These are phyloP conservation scores for Candida vartiovaarae DNA, from an alignment of 805 yeast genomes.

Conservation along the genomic window DNA sequence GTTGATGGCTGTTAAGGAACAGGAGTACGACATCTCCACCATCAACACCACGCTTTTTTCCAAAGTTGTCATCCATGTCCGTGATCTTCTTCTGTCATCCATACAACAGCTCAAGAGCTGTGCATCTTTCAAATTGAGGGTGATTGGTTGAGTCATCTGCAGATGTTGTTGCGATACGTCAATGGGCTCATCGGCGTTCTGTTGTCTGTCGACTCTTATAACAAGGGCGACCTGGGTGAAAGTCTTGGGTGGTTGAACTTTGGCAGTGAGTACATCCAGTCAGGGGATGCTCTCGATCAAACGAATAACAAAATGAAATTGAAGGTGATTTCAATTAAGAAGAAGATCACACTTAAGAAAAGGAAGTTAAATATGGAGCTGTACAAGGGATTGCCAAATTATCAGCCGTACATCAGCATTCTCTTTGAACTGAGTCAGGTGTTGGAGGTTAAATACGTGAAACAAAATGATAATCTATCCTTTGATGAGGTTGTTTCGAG, in stretches of 20 bases:
- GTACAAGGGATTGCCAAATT: constrained; percentile 2
- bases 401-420: constrained; percentile 29
- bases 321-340: constrained; percentile 7
- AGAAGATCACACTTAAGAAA: constrained; percentile 5
- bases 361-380: constrained; percentile 6
- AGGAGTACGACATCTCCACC: not conserved
- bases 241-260: constrained; percentile 30
- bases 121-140: not conserved
- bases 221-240: constrained; percentile 37
- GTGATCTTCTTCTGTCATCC: constrained; percentile 24
- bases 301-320: constrained; percentile 10
- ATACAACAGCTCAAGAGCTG: not conserved
- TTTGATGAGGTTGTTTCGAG: constrained; percentile 12
- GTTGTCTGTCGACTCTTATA: constrained; percentile 38
- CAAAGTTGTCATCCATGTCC: constrained; percentile 35
- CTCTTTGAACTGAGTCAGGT: constrained; percentile 35
- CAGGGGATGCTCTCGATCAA: constrained; percentile 1
- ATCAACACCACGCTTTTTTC: constrained; percentile 34
- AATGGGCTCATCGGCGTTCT: constrained; percentile 39
- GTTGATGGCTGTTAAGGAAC: not conserved
- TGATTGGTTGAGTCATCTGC: constrained; percentile 10
- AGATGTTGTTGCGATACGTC: constrained; percentile 26
- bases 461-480: constrained; percentile 31
- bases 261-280: not conserved
- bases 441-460: constrained; percentile 33